Percentiles rank a stretch among this genome's conserved stretches.
Conservation (phyloP, 1,284 basidiomycete species). For the Cystobasidiaceae sp. region DNA sequence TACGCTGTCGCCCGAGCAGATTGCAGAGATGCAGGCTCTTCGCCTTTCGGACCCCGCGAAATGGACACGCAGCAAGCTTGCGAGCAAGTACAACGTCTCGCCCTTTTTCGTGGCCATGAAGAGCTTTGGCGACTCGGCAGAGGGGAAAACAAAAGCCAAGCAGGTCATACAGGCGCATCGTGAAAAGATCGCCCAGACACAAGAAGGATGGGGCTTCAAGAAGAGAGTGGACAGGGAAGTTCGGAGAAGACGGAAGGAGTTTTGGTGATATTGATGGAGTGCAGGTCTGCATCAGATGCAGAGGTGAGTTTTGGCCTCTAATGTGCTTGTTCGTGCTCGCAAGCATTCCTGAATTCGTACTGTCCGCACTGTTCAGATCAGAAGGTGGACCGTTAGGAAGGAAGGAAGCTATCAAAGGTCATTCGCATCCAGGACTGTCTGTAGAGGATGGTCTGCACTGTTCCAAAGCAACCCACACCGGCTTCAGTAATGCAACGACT, state of each 20-base stretch:
- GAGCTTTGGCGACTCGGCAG: constrained; percentile 15
- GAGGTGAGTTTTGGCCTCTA: too few relatives aligned
- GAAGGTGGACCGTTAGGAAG: too few relatives aligned
- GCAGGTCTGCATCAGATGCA: neutral
- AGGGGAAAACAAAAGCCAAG: constrained; percentile 6
- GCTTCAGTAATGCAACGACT: too few relatives aligned
- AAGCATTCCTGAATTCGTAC: too few relatives aligned
- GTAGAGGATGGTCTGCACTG: too few relatives aligned
- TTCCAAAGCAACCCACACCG: too few relatives aligned
- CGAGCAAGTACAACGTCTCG: constrained; percentile 28
- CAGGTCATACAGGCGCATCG: neutral
- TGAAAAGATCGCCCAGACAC: neutral
- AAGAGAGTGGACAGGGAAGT: constrained; percentile 26
- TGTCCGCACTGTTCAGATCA: too few relatives aligned
- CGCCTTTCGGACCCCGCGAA: constrained; percentile 14
- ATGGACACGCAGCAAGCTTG: constrained; percentile 24
- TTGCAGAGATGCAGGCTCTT: constrained; percentile 22
- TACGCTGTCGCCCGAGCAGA: constrained; percentile 11
- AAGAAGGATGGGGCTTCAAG: constrained; percentile 15
- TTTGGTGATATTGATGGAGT: constrained; percentile 12
- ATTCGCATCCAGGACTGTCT: too few relatives aligned
- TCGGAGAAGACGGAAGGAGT: constrained; percentile 12
- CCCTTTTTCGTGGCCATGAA: constrained; percentile 23
- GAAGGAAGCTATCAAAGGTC: too few relatives aligned
- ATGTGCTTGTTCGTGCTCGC: too few relatives aligned